Evolutionary conservation across 306 rosid species (phyloP).

Genomic region (Pyrus communis): DNA sequence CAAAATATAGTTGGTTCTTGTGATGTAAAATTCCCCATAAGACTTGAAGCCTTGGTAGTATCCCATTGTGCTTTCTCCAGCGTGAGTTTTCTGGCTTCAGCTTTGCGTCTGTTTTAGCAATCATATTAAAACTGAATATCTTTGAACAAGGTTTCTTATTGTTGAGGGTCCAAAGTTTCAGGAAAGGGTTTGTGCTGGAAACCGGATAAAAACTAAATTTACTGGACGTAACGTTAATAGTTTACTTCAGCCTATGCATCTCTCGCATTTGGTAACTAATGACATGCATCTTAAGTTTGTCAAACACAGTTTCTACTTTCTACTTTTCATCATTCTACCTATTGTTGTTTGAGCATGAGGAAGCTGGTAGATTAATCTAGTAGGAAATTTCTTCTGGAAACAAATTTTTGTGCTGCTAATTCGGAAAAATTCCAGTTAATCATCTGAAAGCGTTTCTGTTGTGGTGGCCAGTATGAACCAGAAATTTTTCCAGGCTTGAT

Average conservation of each 20-base stretch:
- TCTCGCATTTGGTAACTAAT: neutral
- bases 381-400: neutral
- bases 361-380: neutral
- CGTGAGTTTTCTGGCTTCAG: constrained; percentile 37
- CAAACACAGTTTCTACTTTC: neutral
- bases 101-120: neutral
- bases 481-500: constrained; percentile 95
- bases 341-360: neutral
- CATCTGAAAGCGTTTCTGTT: neutral
- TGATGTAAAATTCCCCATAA: constrained; percentile 87
- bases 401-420: neutral
- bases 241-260: neutral
- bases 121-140: neutral
- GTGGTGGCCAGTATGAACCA: constrained; percentile 72
- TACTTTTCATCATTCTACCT: neutral
- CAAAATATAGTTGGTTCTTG: constrained; percentile 92
- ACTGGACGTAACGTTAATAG: neutral
- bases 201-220: neutral
- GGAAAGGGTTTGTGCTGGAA: neutral
- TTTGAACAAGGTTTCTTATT: neutral
- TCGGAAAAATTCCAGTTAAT: neutral
- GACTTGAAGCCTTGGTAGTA: constrained; percentile 84
- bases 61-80: constrained; percentile 90
- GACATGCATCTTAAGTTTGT: neutral
- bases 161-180: neutral